phyloP scores from a whole-genome alignment of 2,329 filamentous ascomycete species.

The Calonectria hongkongensis region DNA sequence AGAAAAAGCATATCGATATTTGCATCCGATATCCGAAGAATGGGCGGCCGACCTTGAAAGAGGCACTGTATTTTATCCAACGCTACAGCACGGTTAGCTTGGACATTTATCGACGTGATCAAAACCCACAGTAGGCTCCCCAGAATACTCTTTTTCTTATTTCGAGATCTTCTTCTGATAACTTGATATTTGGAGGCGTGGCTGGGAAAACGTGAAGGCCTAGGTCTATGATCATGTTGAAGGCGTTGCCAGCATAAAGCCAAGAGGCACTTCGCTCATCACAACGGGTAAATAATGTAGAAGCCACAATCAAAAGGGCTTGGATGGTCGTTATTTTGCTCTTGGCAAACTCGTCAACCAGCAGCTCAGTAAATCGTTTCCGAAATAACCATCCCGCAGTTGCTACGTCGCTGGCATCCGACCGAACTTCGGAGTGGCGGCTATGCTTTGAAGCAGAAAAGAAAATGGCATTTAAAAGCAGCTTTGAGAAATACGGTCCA shows the following conservation, averaged over 20 bases:
- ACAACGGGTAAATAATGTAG: constrained; percentile 69
- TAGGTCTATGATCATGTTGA: constrained; percentile 65
- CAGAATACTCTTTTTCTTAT: constrained; percentile 51
- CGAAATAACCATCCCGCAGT: constrained; percentile 70
- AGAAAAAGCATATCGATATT: constrained; percentile 68
- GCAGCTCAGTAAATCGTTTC: constrained; percentile 66
- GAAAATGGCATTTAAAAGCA: constrained; percentile 73
- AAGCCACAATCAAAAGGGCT: constrained; percentile 71
- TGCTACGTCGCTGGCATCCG: constrained; percentile 65
- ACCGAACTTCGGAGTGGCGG: constrained; percentile 65
- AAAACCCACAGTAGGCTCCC: constrained; percentile 50
- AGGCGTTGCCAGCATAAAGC: constrained; percentile 70
- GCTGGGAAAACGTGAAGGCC: constrained; percentile 62
- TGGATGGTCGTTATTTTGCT: constrained; percentile 74
- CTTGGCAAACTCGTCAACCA: constrained; percentile 66
- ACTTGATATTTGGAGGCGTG: not conserved
- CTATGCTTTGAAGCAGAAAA: constrained; percentile 67
- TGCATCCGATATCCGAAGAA: constrained; percentile 66
- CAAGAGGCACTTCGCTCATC: constrained; percentile 72
- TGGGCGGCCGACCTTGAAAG: constrained; percentile 72
- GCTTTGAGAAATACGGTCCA: constrained; percentile 74
- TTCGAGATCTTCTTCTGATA: constrained; percentile 41
- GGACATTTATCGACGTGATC: no score
- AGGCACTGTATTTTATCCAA: constrained; percentile 72
- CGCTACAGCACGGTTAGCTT: not conserved